Evolutionary conservation across 139 green algal genomes (phyloP), one percentile per base, ranked within the genome.

Genomic region (Gonium pectorale): DNA sequence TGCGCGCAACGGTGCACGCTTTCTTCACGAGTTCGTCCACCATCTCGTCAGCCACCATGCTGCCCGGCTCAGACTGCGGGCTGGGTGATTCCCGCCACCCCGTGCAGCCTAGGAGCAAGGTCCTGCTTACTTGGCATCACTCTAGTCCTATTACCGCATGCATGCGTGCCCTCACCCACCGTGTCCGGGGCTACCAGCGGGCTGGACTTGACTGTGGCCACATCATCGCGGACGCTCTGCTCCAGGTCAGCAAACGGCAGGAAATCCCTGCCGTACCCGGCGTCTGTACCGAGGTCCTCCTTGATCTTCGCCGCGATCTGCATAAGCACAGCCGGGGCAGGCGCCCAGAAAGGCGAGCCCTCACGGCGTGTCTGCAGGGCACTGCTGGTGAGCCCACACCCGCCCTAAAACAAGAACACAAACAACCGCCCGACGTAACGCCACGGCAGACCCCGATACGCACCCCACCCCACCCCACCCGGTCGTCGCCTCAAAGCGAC

Each of bases 141-240:
- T n/a, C n/a, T n/a, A n/a, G n/a, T n/a, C n/a, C n/a, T n/a, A n/a
- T n/a, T n/a, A n/a, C n/a, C n/a, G n/a, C n/a, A n/a, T n/a, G n/a
- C n/a, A n/a, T n/a, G n/a, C n/a, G n/a, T n/a, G n/a, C n/a, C n/a
- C n/a, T n/a, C n/a, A n/a, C n/a, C n/a, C n/a, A n/a, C n/a, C n/a
- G 52, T 67, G 37, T 43, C 67, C 0, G 68, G 33, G 43, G 74
- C 75, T 74, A 88, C 74, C 52, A 94, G 67, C 0, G 52, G 38
- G 21, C 75, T 92, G 21, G 59, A 49, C 31, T 72, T 87, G 13
- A 95, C 5, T 3, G 69, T 87, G 3, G 33, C 41, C 11, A 95
- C 66, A 54, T 95, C 92, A 0, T 91, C 92, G 1, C 60, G 70
- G 77, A 95, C 92, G n/a, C 74, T 89, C 74, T 87, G 38, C 31